phyloP scores from a whole-genome alignment of 768 basidiomycete species.

The Cytidiella melzeri region DNA sequence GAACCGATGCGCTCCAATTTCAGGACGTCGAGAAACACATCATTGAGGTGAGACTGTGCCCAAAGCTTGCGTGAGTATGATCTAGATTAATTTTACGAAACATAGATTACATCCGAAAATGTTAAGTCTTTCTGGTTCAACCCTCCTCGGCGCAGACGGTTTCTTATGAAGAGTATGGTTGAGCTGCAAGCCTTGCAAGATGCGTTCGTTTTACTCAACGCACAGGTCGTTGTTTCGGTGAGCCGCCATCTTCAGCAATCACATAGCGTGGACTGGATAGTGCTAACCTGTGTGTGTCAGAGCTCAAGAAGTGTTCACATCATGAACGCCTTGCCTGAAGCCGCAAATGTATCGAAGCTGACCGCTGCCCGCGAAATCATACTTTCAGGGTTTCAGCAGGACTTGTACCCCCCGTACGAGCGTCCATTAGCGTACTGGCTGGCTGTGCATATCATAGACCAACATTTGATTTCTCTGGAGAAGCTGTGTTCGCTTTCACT shows the following conservation, averaged over 20 bases:
- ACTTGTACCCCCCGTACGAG: slow-evolving; percentile 65
- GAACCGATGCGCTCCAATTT: slow-evolving; percentile 31
- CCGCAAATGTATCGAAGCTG: slow-evolving; percentile 53
- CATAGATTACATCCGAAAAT: slow-evolving; percentile 52
- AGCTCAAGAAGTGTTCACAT: slow-evolving; percentile 11
- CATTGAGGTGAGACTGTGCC: slow-evolving; percentile 25
- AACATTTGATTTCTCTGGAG: slow-evolving; percentile 51
- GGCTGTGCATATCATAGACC: slow-evolving; percentile 46
- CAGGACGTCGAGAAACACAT: slow-evolving; percentile 34
- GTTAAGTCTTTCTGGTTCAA: slow-evolving; percentile 63
- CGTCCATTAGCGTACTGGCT: slow-evolving; percentile 77
- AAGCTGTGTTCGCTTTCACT: slow-evolving; percentile 33
- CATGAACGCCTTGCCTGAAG: slow-evolving; percentile 27
- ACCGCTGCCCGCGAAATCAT: slow-evolving; percentile 59
- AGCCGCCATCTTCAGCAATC: no score
- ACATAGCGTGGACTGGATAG: no score
- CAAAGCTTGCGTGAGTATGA: background rate
- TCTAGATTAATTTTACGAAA: background rate
- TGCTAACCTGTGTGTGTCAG: no score
- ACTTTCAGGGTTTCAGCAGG: slow-evolving; percentile 71
- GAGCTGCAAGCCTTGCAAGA: slow-evolving; percentile 67
- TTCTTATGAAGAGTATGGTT: slow-evolving; percentile 54
- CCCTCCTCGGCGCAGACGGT: slow-evolving; percentile 58
- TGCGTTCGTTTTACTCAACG: slow-evolving; percentile 26
- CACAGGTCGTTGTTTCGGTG: slow-evolving; percentile 15